Percentiles rank a stretch among this genome's conserved stretches.
These are phyloP conservation scores for Amphichorda felina DNA, from an alignment of 2,329 filamentous ascomycete species.

Conservation along the genomic window DNA sequence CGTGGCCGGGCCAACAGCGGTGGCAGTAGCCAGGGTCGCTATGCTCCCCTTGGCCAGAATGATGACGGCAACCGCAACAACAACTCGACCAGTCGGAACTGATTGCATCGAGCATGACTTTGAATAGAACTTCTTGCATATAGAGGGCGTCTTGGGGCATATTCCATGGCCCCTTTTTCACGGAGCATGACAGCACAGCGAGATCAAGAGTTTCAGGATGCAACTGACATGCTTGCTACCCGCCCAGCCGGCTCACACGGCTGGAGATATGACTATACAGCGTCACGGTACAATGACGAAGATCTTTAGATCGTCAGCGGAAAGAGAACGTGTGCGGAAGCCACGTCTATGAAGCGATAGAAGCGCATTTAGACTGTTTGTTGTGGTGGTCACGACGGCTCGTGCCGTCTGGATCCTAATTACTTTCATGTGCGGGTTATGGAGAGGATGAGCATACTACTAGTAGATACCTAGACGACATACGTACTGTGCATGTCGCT, in stretches of 20 bases:
- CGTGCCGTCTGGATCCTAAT: neutral
- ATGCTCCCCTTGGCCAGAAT: conserved; percentile 27
- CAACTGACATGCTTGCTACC: neutral
- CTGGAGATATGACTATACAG: neutral
- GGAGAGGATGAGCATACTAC: neutral
- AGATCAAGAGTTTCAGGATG: too few relatives aligned
- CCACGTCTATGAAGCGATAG: neutral
- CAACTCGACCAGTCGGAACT: neutral
- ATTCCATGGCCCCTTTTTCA: neutral
- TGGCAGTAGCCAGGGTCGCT: conserved; percentile 27
- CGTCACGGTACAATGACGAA: neutral
- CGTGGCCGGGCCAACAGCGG: conserved; percentile 24
- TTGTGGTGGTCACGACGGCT: neutral
- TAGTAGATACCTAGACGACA: too few relatives aligned
- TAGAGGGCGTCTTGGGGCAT: conserved; percentile 16
- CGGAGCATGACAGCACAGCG: neutral
- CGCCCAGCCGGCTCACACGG: neutral
- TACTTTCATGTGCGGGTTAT: too few relatives aligned
- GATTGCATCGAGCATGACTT: neutral
- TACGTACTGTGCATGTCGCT: too few relatives aligned
- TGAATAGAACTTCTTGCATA: conserved; percentile 16
- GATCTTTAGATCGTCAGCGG: neutral
- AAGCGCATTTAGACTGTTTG: neutral
- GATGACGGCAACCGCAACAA: conserved; percentile 5
- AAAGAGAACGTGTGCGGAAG: neutral